These are phyloP conservation scores for Naganishia cerealis DNA, from an alignment of 1,284 basidiomycete species.

Conservation along the genomic window DNA sequence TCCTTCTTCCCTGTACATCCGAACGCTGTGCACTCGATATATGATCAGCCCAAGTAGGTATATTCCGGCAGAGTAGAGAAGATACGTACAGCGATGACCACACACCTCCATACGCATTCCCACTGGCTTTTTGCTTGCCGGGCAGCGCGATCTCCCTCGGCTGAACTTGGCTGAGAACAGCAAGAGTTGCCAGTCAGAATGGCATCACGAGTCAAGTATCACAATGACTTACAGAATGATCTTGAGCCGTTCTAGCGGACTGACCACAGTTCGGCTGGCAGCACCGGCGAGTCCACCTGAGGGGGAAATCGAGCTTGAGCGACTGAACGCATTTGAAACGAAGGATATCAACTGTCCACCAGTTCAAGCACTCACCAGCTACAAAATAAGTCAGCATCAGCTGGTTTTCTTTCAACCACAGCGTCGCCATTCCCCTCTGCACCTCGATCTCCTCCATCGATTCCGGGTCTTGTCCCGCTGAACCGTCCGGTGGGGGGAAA, in stretches of 20 bases:
- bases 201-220: neutral
- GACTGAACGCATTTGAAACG: neutral
- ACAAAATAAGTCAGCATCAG: conserved; percentile 29
- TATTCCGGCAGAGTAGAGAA: conserved; percentile 3
- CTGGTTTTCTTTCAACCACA: conserved; percentile 27
- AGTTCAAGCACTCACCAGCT: conserved; percentile 6
- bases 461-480: neutral
- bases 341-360: neutral
- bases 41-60: neutral
- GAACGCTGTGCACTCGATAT: conserved; percentile 38
- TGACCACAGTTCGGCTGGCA: conserved; percentile 83
- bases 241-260: conserved; percentile 85
- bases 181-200: neutral
- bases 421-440: neutral
- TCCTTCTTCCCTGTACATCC: conserved; percentile 92
- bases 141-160: conserved; percentile 69
- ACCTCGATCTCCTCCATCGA: neutral
- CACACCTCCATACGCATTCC: conserved; percentile 75
- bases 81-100: conserved; percentile 64
- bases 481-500: neutral
- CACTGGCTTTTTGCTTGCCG: conserved; percentile 37
- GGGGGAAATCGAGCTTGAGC: neutral
- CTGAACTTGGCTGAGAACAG: conserved; percentile 53
- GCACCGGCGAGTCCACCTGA: conserved; percentile 53
- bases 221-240: conserved; percentile 76